Evolutionary conservation across 2,329 filamentous ascomycete genomes (phyloP).

Genomic region (Exophiala mesophila): DNA sequence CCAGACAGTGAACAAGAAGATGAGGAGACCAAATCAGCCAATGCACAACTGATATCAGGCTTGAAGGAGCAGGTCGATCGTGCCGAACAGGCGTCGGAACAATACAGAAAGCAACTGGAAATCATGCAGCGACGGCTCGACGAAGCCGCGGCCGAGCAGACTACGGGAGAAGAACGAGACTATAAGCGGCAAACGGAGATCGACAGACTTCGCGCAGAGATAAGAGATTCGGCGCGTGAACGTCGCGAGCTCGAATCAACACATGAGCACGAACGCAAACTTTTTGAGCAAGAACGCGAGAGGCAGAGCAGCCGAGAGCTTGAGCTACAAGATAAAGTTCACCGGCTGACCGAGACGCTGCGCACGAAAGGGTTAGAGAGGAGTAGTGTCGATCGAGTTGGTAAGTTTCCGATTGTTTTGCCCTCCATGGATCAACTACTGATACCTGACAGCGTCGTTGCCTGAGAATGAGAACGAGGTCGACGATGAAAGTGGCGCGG

Average conservation of each 20-base stretch:
- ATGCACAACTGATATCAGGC: constrained; percentile 73
- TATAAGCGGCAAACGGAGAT: constrained; percentile 83
- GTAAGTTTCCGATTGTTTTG: constrained; percentile 8
- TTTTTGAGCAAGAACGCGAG: constrained; percentile 87
- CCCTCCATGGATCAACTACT: no score
- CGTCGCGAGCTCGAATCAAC: constrained; percentile 88
- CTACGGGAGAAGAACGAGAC: constrained; percentile 76
- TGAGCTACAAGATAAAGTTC: constrained; percentile 84
- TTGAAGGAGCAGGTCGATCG: constrained; percentile 76
- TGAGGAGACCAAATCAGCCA: constrained; percentile 73
- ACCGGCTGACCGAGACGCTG: constrained; percentile 83
- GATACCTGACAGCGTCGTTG: no score
- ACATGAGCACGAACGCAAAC: constrained; percentile 83
- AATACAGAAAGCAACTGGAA: constrained; percentile 77
- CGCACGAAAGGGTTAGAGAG: constrained; percentile 63
- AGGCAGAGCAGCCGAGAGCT: constrained; percentile 79
- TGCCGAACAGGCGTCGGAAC: constrained; percentile 71
- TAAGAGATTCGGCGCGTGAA: constrained; percentile 75
- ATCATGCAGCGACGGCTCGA: constrained; percentile 82
- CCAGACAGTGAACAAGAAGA: constrained; percentile 49
- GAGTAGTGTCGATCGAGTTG: constrained; percentile 45
- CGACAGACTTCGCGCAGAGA: constrained; percentile 75
- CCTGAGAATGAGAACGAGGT: constrained; percentile 1
- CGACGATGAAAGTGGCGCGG: constrained; percentile 1
- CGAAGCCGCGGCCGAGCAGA: constrained; percentile 76